These are phyloP conservation scores for Botrytis fragariae DNA, from an alignment of 2,329 filamentous ascomycete genomes.

Conservation along the genomic window DNA sequence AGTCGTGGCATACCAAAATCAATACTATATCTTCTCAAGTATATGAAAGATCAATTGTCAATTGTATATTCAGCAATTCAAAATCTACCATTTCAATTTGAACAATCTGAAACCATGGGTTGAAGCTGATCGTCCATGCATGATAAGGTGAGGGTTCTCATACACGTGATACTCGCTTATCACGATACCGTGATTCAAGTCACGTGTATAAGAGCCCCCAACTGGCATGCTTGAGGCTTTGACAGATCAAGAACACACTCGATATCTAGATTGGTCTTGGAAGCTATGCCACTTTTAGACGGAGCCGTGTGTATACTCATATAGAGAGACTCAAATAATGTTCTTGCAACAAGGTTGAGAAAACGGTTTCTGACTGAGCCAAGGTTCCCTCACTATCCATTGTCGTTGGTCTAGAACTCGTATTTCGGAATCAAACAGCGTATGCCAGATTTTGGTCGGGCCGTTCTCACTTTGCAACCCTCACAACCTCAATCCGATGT, in stretches of 20 bases:
- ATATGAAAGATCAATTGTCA: neutral
- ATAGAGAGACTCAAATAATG: neutral
- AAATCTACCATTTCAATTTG: neutral
- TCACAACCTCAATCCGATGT: slow-evolving; percentile 59
- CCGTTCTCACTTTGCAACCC: slow-evolving; percentile 53
- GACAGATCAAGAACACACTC: neutral
- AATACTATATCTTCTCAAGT: neutral
- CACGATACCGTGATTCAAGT: neutral
- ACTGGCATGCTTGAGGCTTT: neutral
- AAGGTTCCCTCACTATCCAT: slow-evolving; percentile 61
- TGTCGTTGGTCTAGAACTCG: slow-evolving; percentile 65
- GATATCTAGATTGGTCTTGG: neutral
- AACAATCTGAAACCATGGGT: neutral
- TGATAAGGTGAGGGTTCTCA: neutral
- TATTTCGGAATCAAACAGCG: slow-evolving; percentile 61
- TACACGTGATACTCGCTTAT: neutral
- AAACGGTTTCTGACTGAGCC: neutral
- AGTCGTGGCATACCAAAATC: neutral
- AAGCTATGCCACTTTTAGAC: neutral
- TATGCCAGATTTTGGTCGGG: slow-evolving; percentile 51
- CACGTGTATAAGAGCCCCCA: neutral
- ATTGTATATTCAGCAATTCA: neutral
- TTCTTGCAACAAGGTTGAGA: neutral
- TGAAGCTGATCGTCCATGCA: neutral
- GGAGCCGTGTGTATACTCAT: fast-evolving